phyloP scores from a whole-genome alignment of 1,284 basidiomycete species.

The Ustilago bromivora region DNA sequence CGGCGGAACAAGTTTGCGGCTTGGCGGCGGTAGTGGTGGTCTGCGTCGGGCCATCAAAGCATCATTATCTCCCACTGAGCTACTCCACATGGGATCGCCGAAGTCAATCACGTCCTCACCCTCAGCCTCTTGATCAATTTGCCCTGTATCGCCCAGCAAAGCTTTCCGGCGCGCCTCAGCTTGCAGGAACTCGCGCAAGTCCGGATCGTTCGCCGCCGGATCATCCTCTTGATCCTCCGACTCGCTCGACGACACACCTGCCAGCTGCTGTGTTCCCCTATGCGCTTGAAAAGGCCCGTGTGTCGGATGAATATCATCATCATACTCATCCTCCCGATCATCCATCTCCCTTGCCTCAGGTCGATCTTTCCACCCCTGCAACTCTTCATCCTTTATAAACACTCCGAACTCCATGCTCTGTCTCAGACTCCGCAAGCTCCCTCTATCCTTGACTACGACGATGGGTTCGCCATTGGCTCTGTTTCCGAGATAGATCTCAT shows the following conservation, averaged over 20 bases:
- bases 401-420: slow-evolving; percentile 57
- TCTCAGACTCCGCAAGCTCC: slow-evolving; percentile 51
- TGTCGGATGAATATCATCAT: slow-evolving; percentile 37
- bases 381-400: slow-evolving; percentile 65
- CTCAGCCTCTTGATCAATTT: slow-evolving; percentile 24
- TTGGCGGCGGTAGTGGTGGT: not conserved
- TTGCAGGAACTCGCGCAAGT: slow-evolving; percentile 51
- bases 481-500: slow-evolving; percentile 67
- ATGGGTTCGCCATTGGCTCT: slow-evolving; percentile 49
- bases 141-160: slow-evolving; percentile 20
- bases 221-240: slow-evolving; percentile 26
- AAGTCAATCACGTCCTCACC: slow-evolving; percentile 47
- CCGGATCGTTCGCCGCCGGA: slow-evolving; percentile 48
- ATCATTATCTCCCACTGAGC: not conserved
- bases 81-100: slow-evolving; percentile 28
- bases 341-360: slow-evolving; percentile 33
- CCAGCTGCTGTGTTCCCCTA: not conserved
- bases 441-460: slow-evolving; percentile 60
- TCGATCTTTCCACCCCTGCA: slow-evolving; percentile 44
- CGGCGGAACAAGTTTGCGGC: not conserved
- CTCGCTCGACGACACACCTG: slow-evolving; percentile 19
- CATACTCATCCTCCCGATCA: slow-evolving; percentile 18
- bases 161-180: slow-evolving; percentile 48
- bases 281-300: slow-evolving; percentile 3
- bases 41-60: not conserved